Base-by-base conservation (phyloP, 2,329 filamentous ascomycete species). In the Aspergillus novofumigatus region DNA sequence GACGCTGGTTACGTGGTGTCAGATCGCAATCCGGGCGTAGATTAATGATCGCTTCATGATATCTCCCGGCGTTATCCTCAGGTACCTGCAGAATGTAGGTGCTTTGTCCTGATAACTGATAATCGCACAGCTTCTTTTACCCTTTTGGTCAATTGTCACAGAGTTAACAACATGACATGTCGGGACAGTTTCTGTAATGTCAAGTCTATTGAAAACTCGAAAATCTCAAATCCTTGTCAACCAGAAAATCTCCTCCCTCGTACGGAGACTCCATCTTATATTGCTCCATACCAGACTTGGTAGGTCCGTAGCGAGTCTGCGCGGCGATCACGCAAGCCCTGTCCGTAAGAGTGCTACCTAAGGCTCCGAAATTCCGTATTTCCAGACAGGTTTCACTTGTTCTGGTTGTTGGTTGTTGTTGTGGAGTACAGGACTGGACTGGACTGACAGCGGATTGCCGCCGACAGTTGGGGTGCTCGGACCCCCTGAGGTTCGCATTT, bases 401-500 rank as follows among this genome's bases (percentile, higher is more conserved):
- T 4, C 11, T n/a, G n/a, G n/a, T n/a, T n/a, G n/a, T n/a, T 45
- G 20, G 25, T 26, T 26, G 25, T 26, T 7, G 25, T 6, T 21
- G n/a, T 21, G 20, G 42, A 14, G 29, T 35, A 35, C 32, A 14
- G 32, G 11, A 35, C 32, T 17, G 32, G 32, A 14, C 44, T 23
- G 44, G 44, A 47, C 23, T 47, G 44, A 47, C 44, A 47, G 44
- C 32, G 32, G 32, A 35, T 11, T 35, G 11, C 11, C 14, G 44
- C 21, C 20, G 20, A 23, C 20, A 23, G 23, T 14, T 23, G 53
- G 32, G 23, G 52, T 59, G 63, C 62, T 63, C 62, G 59, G 67
- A 50, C 67, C 64, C 49, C 49, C 51, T 59, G 51, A 53, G 59
- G 64, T 67, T 65, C 62, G 65, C 59, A 64, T 65, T 56, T 53